A percentile compares a stretch with the other conserved stretches of the same genome.
Evolutionary conservation across 2,329 filamentous ascomycete genomes (phyloP).

Genomic region (Cladophialophora exuberans): DNA sequence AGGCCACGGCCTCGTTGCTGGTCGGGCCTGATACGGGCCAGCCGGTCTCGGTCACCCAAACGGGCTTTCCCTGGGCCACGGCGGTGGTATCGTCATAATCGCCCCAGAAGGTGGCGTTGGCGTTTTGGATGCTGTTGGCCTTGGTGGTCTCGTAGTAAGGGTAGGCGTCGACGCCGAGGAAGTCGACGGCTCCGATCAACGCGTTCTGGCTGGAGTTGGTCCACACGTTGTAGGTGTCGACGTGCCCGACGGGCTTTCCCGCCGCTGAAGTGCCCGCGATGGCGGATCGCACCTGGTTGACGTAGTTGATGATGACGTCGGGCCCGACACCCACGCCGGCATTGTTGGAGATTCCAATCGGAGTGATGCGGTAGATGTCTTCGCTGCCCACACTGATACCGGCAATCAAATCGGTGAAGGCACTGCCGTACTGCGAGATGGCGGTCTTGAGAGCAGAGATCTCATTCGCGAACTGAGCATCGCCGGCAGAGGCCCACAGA

Average conservation of each 20-base stretch:
- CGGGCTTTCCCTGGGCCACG: conserved; percentile 61
- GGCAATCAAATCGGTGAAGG: conserved; percentile 68
- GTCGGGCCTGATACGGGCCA: conserved; percentile 63
- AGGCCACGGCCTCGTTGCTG: conserved; percentile 60
- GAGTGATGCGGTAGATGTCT: conserved; percentile 80
- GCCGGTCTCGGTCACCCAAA: conserved; percentile 68
- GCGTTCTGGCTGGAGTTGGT: conserved; percentile 68
- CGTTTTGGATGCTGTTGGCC: conserved; percentile 59
- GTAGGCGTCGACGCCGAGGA: conserved; percentile 82
- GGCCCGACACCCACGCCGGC: conserved; percentile 68
- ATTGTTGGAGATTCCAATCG: conserved; percentile 66
- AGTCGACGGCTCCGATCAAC: conserved; percentile 73
- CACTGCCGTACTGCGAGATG: conserved; percentile 68
- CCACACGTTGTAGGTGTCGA: conserved; percentile 86
- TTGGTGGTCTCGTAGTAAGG: conserved; percentile 73
- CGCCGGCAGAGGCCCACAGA: conserved; percentile 76
- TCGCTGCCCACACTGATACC: conserved; percentile 87
- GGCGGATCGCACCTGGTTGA: conserved; percentile 66
- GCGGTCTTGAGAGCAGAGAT: conserved; percentile 71
- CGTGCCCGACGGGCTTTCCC: conserved; percentile 71
- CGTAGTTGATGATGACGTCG: conserved; percentile 67
- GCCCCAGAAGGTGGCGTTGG: conserved; percentile 68
- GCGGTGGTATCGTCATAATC: conserved; percentile 64
- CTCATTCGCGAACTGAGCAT: conserved; percentile 69
- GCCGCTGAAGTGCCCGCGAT: conserved; percentile 66